These are phyloP conservation scores for Saccharomycopsis lassenensis DNA, from an alignment of 805 yeast species.

Conservation along the genomic window DNA sequence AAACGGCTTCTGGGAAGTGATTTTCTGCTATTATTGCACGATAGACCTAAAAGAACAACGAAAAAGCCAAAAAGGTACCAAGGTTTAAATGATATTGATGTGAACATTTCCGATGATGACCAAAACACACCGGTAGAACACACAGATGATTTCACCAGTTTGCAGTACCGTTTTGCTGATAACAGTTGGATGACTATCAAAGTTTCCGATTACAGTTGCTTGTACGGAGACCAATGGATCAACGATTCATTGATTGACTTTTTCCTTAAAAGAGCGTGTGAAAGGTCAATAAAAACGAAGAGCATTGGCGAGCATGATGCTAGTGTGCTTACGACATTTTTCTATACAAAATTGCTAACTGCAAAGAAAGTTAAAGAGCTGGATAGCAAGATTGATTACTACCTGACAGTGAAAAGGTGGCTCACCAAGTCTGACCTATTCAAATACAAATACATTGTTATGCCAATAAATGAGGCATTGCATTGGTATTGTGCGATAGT, in stretches of 20 bases:
- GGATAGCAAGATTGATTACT: conserved; percentile 27
- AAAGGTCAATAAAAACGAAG: conserved; percentile 5
- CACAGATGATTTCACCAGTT: conserved; percentile 24
- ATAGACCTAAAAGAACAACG: no score
- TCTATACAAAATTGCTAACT: conserved; percentile 52
- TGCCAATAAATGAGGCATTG: conserved; percentile 70
- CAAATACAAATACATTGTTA: conserved; percentile 46
- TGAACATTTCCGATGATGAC: conserved; percentile 4
- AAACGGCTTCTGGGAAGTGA: no score
- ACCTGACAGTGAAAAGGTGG: conserved; percentile 68
- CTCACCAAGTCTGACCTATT: conserved; percentile 55
- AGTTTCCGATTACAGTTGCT: conserved; percentile 64
- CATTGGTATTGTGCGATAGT: conserved; percentile 89
- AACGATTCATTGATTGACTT: conserved; percentile 86
- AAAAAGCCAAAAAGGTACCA: no score
- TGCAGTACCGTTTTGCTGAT: conserved; percentile 43
- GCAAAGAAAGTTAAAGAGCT: conserved; percentile 19
- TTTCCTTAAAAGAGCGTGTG: conserved; percentile 52
- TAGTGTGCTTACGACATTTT: conserved; percentile 66
- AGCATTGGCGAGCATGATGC: conserved; percentile 20
- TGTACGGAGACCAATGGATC: conserved; percentile 75
- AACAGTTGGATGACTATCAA: conserved; percentile 45
- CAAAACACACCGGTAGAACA: conserved; percentile 2
- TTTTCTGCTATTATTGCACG: no score
- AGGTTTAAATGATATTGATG: no score